These are phyloP conservation scores for Neonectria faginata DNA, from an alignment of 2,329 filamentous ascomycete species.

Conservation along the genomic window DNA sequence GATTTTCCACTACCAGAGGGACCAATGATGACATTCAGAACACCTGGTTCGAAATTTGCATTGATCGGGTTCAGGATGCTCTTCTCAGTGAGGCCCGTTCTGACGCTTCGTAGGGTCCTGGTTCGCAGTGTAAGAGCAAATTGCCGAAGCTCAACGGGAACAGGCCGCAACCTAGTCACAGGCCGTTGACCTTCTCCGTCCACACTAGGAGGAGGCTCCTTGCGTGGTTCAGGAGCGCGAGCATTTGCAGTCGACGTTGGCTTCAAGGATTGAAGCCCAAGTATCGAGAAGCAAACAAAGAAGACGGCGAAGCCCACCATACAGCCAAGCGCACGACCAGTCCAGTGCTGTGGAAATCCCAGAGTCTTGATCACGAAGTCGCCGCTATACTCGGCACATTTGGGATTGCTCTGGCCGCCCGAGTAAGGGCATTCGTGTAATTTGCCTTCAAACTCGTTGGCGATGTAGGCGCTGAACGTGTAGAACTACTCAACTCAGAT, in stretches of 20 bases:
- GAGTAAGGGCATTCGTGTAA: conserved; percentile 78
- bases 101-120: conserved; percentile 55
- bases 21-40: conserved; percentile 81
- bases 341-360: conserved; percentile 74
- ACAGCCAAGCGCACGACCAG: conserved; percentile 72
- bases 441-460: conserved; percentile 77
- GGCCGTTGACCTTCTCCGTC: conserved; percentile 70
- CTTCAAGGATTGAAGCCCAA: conserved; percentile 71
- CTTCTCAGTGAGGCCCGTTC: conserved; percentile 62
- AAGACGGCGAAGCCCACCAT: conserved; percentile 71
- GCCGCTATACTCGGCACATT: conserved; percentile 75
- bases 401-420: conserved; percentile 69
- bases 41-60: conserved; percentile 72
- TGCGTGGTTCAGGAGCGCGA: conserved; percentile 59
- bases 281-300: conserved; percentile 69
- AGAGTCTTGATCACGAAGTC: conserved; percentile 74
- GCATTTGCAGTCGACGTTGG: conserved; percentile 75
- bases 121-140: conserved; percentile 74
- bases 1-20: conserved; percentile 82
- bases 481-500: conserved; percentile 65
- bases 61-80: conserved; percentile 74
- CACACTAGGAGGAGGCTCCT: conserved; percentile 72
- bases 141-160: conserved; percentile 71
- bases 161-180: conserved; percentile 62
- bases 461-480: conserved; percentile 74